Evolutionary conservation across 2,329 filamentous ascomycete genomes (phyloP).

Genomic region (Leptodontidium sp.): DNA sequence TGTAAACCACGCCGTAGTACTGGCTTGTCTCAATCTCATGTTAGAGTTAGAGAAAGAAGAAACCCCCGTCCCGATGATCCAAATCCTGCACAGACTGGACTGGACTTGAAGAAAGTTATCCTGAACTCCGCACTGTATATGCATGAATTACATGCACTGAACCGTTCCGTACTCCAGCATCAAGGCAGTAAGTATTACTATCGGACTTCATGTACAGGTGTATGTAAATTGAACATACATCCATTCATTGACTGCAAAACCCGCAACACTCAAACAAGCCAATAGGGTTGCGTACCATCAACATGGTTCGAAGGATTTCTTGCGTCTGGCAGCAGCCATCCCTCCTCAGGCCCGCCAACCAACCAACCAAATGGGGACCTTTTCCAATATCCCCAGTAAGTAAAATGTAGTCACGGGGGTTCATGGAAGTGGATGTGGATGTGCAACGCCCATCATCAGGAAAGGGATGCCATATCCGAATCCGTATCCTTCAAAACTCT

Average conservation of each 20-base stretch:
- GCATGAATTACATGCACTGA: too few relatives aligned
- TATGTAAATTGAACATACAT: background rate
- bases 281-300: conserved; percentile 36
- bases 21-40: conserved; percentile 15
- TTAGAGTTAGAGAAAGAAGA: conserved; percentile 2
- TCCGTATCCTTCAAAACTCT: conserved; percentile 26
- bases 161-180: too few relatives aligned
- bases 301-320: conserved; percentile 13
- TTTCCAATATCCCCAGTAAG: background rate
- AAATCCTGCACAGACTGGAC: background rate
- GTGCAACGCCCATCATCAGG: background rate
- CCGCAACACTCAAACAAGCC: conserved; percentile 17
- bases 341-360: too few relatives aligned
- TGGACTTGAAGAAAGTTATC: background rate
- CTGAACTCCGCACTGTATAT: too few relatives aligned
- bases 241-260: background rate
- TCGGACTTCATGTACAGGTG: background rate
- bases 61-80: conserved; percentile 14
- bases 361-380: too few relatives aligned
- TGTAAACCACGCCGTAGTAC: conserved; percentile 1
- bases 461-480: background rate
- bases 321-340: conserved; percentile 3
- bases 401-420: conserved; percentile 8
- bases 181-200: too few relatives aligned
- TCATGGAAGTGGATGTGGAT: background rate